phyloP scores from a whole-genome alignment of 23 red algal species.

The Gracilaria vermiculophylla region DNA sequence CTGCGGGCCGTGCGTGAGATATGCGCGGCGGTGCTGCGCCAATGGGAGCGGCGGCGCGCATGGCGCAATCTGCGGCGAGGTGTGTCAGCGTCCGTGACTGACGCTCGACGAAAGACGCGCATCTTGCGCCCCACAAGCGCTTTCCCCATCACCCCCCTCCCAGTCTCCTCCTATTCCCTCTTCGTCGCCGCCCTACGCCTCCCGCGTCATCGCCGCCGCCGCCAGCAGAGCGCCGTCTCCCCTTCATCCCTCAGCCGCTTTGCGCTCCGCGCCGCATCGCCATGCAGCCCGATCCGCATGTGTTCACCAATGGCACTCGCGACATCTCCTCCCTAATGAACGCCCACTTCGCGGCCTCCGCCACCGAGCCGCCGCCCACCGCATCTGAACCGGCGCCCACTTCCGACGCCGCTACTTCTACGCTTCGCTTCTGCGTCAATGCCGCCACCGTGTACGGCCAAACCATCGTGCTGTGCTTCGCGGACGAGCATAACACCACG shows the following conservation, averaged over 20 bases:
- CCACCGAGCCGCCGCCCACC: background rate
- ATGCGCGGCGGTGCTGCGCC: too few relatives aligned
- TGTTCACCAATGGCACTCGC: background rate
- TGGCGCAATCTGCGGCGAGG: too few relatives aligned
- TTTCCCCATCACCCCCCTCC: background rate
- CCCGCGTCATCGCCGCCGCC: background rate
- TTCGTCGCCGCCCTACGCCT: background rate
- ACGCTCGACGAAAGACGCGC: too few relatives aligned
- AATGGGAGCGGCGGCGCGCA: too few relatives aligned
- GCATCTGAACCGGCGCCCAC: background rate
- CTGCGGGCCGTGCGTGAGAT: background rate
- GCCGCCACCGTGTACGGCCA: constrained; percentile 74
- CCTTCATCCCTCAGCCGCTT: background rate
- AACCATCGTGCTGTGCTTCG: constrained; percentile 33
- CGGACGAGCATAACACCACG: background rate
- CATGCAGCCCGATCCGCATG: background rate
- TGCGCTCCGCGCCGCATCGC: background rate
- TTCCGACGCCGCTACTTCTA: background rate
- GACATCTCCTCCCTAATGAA: background rate
- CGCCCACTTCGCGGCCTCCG: background rate
- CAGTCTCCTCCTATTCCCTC: background rate
- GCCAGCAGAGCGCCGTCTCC: too few relatives aligned
- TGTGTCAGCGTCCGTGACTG: too few relatives aligned
- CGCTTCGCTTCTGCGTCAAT: constrained; percentile 73
- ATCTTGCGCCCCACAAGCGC: too few relatives aligned